Percentiles rank a stretch among this genome's conserved stretches.
Evolutionary conservation across 2,329 filamentous ascomycete species (phyloP).

Genomic region (Atkinsonella texensis): DNA sequence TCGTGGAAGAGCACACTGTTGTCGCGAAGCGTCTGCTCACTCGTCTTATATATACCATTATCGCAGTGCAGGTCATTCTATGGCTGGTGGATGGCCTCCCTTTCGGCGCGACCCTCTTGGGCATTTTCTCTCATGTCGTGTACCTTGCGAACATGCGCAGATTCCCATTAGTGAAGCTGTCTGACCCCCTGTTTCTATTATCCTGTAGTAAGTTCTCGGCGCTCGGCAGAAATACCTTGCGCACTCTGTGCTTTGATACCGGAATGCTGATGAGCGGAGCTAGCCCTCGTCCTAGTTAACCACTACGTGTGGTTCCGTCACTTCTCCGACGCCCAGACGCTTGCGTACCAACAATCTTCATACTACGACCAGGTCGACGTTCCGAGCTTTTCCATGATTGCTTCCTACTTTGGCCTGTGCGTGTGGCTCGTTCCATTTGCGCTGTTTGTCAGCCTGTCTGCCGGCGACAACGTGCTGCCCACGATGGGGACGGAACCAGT

Average conservation of each 20-base stretch:
- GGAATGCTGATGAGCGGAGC: neutral
- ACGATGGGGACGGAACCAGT: conserved; percentile 65
- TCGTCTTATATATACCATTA: conserved; percentile 72
- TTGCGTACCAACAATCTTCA: conserved; percentile 45
- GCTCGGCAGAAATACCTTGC: too few species aligned
- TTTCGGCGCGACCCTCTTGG: conserved; percentile 58
- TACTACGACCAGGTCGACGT: conserved; percentile 52
- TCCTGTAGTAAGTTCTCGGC: conserved; percentile 51
- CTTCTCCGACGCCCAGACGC: conserved; percentile 57
- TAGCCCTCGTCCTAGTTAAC: conserved; percentile 73
- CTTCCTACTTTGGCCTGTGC: conserved; percentile 89
- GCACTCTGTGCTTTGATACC: neutral
- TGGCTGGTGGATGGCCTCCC: conserved; percentile 80
- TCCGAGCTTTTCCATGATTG: conserved; percentile 86
- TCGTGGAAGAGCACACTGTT: conserved; percentile 96
- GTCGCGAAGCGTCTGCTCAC: conserved; percentile 78
- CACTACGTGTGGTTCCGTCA: conserved; percentile 95
- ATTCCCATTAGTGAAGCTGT: conserved; percentile 69
- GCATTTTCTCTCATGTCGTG: conserved; percentile 68
- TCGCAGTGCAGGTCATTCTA: conserved; percentile 62
- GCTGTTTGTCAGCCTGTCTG: conserved; percentile 86
- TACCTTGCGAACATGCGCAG: conserved; percentile 77
- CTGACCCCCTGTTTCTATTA: conserved; percentile 72
- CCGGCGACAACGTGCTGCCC: conserved; percentile 87
- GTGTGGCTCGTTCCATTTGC: conserved; percentile 96